Base-by-base conservation (phyloP, 345 rosid genomes). In the Dovyalis caffra region DNA sequence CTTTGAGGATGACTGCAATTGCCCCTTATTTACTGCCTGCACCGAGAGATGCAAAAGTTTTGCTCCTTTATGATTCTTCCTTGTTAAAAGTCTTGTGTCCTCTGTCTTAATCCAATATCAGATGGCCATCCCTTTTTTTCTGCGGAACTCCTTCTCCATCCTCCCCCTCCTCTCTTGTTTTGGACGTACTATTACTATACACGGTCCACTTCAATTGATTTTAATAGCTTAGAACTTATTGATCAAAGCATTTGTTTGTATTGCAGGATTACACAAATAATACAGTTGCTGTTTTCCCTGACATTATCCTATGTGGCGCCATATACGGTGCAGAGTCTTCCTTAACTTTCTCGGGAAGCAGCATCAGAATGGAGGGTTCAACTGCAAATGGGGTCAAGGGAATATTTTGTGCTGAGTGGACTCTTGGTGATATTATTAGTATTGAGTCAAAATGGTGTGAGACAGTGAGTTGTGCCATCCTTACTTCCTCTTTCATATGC, bases 401-500 rank as follows among this genome's bases (percentile, higher is more conserved):
- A 64, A 78, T 76, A 33, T 84, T 87, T 75, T 78, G 83, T 63
- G 83, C 72, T 73, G 79, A 76, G 75, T 89, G 93, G 93, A 60
- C 74, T 47, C 65, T 82, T 71, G 86, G 57, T 68, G 89, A 91
- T 70, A 71, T 91, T 77, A 66, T 83, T 79, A 71, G 76, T 73
- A 79, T 89, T 74, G 80, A 84, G 76, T 85, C 89, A 57, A 73
- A 79, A 77, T 91, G 93, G 95, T 72, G 63, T 73, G 74, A 62
- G 64, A 68, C 49, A 84, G 93, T 88, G 83, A 83, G 91, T 77
- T 74, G 10, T 32, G 38, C 51, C 28, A 9, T 47, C 74, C 38
- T 47, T 69, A 49, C 32, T 75, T 49, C 32, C 57, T 68, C 71
- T 23, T 28, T 34, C 73, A 67, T 49, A 2, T 21, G 40, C 35